Evolutionary conservation across 345 rosid genomes (phyloP).

Genomic region (Cardamine resedifolia): DNA sequence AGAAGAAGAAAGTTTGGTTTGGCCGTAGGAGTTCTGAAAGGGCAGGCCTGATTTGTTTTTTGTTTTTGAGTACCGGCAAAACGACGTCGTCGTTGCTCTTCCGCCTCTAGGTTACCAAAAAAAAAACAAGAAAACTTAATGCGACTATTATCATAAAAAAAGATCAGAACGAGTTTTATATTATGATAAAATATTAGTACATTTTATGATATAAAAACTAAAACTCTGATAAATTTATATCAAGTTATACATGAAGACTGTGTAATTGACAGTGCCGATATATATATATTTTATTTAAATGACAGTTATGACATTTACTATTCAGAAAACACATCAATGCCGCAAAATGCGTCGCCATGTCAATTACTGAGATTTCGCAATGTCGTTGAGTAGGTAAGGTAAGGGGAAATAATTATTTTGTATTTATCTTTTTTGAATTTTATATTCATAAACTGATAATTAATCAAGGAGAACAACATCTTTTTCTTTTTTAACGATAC

Average conservation of each 20-base stretch:
- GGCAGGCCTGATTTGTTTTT: background rate
- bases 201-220: background rate
- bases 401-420: background rate
- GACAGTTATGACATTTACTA: background rate
- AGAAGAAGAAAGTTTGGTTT: background rate
- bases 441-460: background rate
- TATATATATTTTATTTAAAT: too few relatives aligned
- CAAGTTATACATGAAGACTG: too few relatives aligned
- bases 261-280: background rate
- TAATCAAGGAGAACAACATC: too few relatives aligned
- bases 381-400: background rate
- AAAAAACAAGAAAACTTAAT: background rate
- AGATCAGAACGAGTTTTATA: background rate
- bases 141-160: background rate
- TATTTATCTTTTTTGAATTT: background rate
- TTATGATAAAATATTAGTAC: background rate
- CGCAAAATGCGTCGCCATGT: background rate
- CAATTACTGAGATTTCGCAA: background rate
- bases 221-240: background rate
- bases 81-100: background rate
- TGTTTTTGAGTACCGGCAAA: background rate
- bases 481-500: too few relatives aligned
- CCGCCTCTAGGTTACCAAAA: background rate
- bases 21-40: background rate
- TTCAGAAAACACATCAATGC: background rate